Conservation (phyloP, 352 stramenopile species). For the Phytopythium ostracodes region DNA sequence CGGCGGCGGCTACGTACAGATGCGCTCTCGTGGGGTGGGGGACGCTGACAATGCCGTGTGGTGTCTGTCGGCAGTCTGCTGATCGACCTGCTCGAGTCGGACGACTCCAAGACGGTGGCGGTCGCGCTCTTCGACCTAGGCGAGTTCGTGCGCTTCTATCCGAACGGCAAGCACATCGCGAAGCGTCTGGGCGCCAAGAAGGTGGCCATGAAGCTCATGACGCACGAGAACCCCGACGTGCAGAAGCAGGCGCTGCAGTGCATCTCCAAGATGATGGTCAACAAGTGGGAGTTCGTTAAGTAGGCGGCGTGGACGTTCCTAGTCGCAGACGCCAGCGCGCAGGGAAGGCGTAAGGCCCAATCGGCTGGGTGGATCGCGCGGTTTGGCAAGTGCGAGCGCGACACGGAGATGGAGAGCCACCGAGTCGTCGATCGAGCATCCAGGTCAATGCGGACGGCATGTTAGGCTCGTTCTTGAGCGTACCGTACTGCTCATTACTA, state of each 20-base stretch:
- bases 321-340: no score
- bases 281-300: constrained; percentile 97
- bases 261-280: constrained; percentile 99
- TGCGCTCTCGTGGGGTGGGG: background rate
- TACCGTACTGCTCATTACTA: background rate
- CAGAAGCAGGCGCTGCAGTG: constrained; percentile 97
- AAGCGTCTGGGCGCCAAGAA: constrained; percentile 96
- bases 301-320: constrained; percentile 15
- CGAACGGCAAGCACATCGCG: constrained; percentile 95
- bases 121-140: constrained; percentile 97
- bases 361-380: background rate
- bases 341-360: background rate
- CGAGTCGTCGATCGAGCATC: no score
- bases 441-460: background rate
- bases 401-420: background rate
- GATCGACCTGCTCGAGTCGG: constrained; percentile 90
- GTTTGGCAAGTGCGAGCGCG: background rate
- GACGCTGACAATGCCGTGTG: background rate
- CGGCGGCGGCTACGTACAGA: background rate
- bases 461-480: background rate
- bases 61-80: constrained; percentile 64
- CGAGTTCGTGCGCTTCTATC: constrained; percentile 98
- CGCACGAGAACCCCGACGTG: constrained; percentile 95
- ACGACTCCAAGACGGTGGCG: constrained; percentile 92
- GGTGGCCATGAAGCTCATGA: constrained; percentile 96